Evolutionary conservation across 78 protist genomes (phyloP).

Genomic region (slime mould (Dictyostelium discoideum)): DNA sequence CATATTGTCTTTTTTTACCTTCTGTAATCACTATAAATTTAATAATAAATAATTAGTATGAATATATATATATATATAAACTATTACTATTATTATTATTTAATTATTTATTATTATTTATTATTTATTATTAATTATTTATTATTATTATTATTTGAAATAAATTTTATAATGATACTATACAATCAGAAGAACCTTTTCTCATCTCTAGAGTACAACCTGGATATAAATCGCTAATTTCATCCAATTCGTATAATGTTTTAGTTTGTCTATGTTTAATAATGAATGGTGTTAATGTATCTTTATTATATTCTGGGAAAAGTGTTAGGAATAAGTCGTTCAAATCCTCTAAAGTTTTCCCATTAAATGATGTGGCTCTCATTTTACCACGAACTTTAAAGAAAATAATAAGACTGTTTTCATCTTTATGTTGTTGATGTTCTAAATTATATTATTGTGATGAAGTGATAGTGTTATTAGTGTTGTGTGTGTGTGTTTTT

Average conservation of each 20-base stretch:
- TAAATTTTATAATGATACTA: background rate
- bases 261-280: conserved; percentile 64
- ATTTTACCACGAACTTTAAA: conserved; percentile 75
- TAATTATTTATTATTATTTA: background rate
- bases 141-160: background rate
- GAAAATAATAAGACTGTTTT: conserved; percentile 8
- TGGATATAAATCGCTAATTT: conserved; percentile 60
- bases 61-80: too few species aligned
- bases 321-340: conserved; percentile 22
- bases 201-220: conserved; percentile 77
- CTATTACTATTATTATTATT: background rate
- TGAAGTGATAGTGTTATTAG: background rate
- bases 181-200: conserved; percentile 57
- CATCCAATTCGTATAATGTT: conserved; percentile 69
- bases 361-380: conserved; percentile 18
- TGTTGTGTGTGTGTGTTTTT: background rate
- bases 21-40: conserved; percentile 25
- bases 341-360: conserved; percentile 43
- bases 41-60: too few species aligned
- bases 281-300: conserved; percentile 40
- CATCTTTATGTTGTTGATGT: background rate
- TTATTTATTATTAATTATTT: background rate
- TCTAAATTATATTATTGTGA: background rate
- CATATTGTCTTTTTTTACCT: conserved; percentile 74
- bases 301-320: conserved; percentile 67